Evolutionary conservation across 2,329 filamentous ascomycete genomes (phyloP).

Genomic region (Scedosporium apiospermum): DNA sequence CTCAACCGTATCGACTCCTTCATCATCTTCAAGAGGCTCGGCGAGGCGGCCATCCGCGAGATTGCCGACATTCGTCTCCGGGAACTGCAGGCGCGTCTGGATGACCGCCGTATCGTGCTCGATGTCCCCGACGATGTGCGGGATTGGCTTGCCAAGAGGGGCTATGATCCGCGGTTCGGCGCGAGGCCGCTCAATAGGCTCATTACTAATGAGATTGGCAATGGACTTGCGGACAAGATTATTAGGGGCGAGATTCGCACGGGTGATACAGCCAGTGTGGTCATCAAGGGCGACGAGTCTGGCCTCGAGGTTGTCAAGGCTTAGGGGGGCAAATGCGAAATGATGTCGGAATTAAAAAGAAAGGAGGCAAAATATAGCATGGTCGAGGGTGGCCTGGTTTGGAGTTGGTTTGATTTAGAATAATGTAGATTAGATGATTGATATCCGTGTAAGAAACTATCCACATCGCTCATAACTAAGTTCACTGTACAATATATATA

Average conservation of each 20-base stretch:
- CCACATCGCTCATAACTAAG: too few relatives aligned
- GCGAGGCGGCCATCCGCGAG: conserved; percentile 67
- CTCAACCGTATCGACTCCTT: conserved; percentile 95
- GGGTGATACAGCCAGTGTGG: conserved; percentile 64
- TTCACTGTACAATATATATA: too few relatives aligned
- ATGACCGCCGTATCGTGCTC: conserved; percentile 75
- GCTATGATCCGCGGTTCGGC: conserved; percentile 87
- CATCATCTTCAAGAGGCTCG: conserved; percentile 87
- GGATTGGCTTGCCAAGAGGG: conserved; percentile 78
- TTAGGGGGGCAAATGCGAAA: neutral
- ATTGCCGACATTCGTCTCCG: conserved; percentile 87
- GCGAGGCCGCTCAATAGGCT: conserved; percentile 84
- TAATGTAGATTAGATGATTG: neutral
- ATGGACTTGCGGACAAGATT: conserved; percentile 81
- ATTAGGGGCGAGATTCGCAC: conserved; percentile 73
- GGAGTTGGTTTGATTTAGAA: neutral
- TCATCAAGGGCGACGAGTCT: conserved; percentile 52
- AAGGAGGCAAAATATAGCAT: too few relatives aligned
- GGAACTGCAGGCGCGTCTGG: conserved; percentile 74
- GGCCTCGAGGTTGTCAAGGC: conserved; percentile 40
- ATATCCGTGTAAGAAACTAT: neutral
- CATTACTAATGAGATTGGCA: conserved; percentile 83
- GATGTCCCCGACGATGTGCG: conserved; percentile 62
- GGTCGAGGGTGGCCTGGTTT: too few relatives aligned
- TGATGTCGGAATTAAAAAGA: too few relatives aligned